Evolutionary conservation across 2,329 filamentous ascomycete genomes (phyloP).

Genomic region (Fusarium sp.): DNA sequence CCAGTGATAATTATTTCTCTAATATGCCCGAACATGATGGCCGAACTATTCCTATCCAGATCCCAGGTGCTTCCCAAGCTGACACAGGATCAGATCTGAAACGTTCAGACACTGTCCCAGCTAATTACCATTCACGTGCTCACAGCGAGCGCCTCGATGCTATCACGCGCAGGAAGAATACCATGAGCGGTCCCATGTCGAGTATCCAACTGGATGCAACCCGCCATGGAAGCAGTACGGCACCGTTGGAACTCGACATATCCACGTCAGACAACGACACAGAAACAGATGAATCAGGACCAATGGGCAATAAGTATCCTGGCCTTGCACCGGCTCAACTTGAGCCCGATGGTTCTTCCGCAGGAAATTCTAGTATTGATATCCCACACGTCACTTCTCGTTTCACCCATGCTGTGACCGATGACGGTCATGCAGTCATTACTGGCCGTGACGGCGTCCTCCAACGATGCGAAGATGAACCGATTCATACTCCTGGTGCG

Average conservation of each 20-base stretch:
- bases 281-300: constrained; percentile 51
- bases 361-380: constrained; percentile 45
- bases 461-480: constrained; percentile 90
- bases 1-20: constrained; percentile 57
- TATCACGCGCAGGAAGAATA: constrained; percentile 52
- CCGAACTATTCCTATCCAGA: constrained; percentile 50
- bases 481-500: constrained; percentile 87
- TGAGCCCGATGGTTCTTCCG: constrained; percentile 39
- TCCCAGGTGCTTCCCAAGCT: constrained; percentile 49
- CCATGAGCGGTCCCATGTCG: constrained; percentile 57
- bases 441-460: constrained; percentile 81
- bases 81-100: constrained; percentile 50
- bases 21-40: constrained; percentile 52
- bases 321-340: not conserved
- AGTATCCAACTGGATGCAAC: constrained; percentile 62
- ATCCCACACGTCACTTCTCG: constrained; percentile 74
- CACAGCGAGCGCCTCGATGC: constrained; percentile 41
- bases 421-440: constrained; percentile 84
- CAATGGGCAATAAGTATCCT: constrained; percentile 3
- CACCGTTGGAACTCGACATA: constrained; percentile 54
- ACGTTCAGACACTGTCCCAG: constrained; percentile 47
- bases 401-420: constrained; percentile 82
- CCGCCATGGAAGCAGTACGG: constrained; percentile 53
- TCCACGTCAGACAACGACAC: constrained; percentile 52
- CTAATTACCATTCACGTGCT: constrained; percentile 38